Base-by-base conservation (phyloP, 2,329 filamentous ascomycete species). In the Aspergillus felis region DNA sequence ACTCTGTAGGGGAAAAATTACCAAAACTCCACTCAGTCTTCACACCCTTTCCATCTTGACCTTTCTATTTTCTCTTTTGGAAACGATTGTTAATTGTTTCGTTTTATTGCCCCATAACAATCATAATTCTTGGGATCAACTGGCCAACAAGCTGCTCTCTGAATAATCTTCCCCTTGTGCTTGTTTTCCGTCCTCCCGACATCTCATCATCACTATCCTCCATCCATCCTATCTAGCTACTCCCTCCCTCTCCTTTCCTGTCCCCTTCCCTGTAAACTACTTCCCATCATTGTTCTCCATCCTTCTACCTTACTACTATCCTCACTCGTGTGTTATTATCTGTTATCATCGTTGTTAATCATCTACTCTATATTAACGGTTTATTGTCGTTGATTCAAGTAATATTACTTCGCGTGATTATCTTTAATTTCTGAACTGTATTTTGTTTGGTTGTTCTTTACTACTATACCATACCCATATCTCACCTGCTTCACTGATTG, bases 191-290 rank as follows among this genome's bases (percentile, higher is more conserved):
- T 20, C 22, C 42, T 20, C 22, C 42, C 42, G 14, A 22, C 42
- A 24, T 24, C 42, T 8, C 41, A 49, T 32, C 50, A 56, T 54
- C 50, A 51, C 49, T 47, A 54, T 44, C 47, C 47, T 47, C 38
- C 54, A 28, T 50, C 54, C 28, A 38, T 57, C 50, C 35, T 51
- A 52, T 47, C 53, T 50, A 24, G 10, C 20, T 47, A 52, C 49
- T 28, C 54, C 52, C 41, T 48, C 53, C 17, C 50, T 59, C 48
- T 27, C 55, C 56, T 52, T 51, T 48, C 55, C 57, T 52, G 56
- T 51, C 51, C 42, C 56, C 58, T 55, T 61, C 53, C 57, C 60
- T 62, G 61, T 62, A 60, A 56, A 58, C 57, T 61, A 50, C 58
- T 63, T 62, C 61, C 61, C 60, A 56, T 59, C 58, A n/a, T 56